These are phyloP conservation scores for Cystobasidium tubakii DNA, from an alignment of 768 basidiomycete genomes.

Conservation along the genomic window DNA sequence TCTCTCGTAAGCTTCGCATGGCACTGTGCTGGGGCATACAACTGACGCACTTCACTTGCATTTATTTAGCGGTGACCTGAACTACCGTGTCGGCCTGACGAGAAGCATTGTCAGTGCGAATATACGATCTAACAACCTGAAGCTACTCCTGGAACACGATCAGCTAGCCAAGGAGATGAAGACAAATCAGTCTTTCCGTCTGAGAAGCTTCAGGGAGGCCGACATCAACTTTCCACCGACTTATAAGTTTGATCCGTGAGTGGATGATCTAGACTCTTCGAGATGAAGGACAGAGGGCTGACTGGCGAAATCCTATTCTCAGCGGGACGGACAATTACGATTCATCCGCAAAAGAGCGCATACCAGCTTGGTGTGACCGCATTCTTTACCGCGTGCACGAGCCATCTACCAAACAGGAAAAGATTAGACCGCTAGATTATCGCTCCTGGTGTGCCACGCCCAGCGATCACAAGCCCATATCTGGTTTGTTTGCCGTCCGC, in stretches of 20 bases:
- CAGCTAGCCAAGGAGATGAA: conserved; percentile 85
- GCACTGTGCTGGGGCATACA: conserved; percentile 50
- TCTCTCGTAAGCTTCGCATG: conserved; percentile 50
- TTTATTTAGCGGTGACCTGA: conserved; percentile 74
- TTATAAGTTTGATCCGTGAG: conserved; percentile 59
- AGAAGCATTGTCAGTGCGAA: conserved; percentile 72
- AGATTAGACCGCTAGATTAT: conserved; percentile 68
- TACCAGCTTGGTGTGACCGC: conserved; percentile 95
- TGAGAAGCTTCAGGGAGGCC: conserved; percentile 73
- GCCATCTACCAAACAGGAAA: conserved; percentile 43
- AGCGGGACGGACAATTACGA: conserved; percentile 75
- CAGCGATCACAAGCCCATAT: conserved; percentile 87
- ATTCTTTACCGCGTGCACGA: conserved; percentile 58
- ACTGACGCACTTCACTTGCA: conserved; percentile 48
- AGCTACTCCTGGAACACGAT: conserved; percentile 66
- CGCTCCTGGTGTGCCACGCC: conserved; percentile 55
- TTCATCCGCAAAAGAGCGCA: conserved; percentile 75
- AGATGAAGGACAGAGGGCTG: not conserved
- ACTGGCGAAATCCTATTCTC: not conserved
- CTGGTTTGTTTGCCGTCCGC: conserved; percentile 55
- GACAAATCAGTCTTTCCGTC: conserved; percentile 75
- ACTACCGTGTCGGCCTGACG: conserved; percentile 92
- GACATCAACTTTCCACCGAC: conserved; percentile 78
- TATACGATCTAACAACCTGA: conserved; percentile 63
- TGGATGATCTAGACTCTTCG: not conserved